Base-by-base conservation (phyloP, 257 asterid genomes). In the Vinca minor region DNA sequence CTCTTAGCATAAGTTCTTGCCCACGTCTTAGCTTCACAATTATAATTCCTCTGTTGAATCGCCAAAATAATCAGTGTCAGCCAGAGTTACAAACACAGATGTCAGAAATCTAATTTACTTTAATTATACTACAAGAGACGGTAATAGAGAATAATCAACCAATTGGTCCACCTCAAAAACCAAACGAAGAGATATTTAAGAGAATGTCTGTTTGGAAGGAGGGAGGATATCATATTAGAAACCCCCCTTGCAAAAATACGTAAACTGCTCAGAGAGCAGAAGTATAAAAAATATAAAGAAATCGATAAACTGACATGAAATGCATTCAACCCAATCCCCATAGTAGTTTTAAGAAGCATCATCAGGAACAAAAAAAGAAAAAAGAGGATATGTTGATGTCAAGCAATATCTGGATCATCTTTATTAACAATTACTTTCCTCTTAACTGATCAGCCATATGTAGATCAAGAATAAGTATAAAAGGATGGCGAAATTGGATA, bases 11-110 rank as follows among this genome's bases (percentile, higher is more conserved):
- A 73, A 93, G 79, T 79, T 93, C 97, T 71, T 93, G 99, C 36
- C 99, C 96, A 46, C 96, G 92, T 8, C 96, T 97, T 55, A 93
- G 91, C 89, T 93, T 93, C 79, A 93, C 99, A 71, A 89, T 93
- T 48, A 89, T 89, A 73, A 93, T 83, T 64, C 99, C 99, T 84
- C 99, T 89, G 71, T 55, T 68, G 48, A 61, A 69, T 44, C 68
- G 42, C n/a, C 39, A 64, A 38, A 34, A 8, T 23, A 48, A 26
- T 35, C 7, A 18, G n/a, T 15, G 28, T n/a, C 20, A 26, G 54
- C 36, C 23, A 3, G 13, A n/a, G 5, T 5, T 36, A 20, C 39
- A 29, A 18, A 25, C 29, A 56, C 48, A n/a, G n/a, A 13, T 21
- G 21, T 7, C 44, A 39, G 46, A 31, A 26, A 41, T 54, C 44